These are phyloP conservation scores for Aspergillus olivimuriae DNA, from an alignment of 495 filamentous ascomycete species.

Conservation along the genomic window DNA sequence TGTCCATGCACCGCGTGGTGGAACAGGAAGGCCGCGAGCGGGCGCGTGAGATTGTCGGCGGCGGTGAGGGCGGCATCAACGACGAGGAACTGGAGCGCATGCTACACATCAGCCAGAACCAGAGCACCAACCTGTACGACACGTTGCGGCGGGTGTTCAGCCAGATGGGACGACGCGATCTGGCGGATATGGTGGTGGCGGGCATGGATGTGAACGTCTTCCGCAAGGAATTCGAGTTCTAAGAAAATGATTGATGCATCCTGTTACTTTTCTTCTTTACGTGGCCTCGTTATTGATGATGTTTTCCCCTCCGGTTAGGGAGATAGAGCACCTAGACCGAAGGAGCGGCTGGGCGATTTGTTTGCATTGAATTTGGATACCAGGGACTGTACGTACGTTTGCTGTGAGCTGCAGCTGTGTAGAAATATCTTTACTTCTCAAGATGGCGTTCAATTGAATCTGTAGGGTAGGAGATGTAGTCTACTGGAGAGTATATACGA, in stretches of 20 bases:
- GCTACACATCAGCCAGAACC: conserved; percentile 72
- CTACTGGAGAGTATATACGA: too few relatives aligned
- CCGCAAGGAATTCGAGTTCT: conserved; percentile 74
- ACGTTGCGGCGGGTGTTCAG: conserved; percentile 87
- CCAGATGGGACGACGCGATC: conserved; percentile 84
- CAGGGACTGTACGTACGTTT: too few relatives aligned
- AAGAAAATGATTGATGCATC: conserved; percentile 15
- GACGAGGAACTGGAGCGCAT: conserved; percentile 73
- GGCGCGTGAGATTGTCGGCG: conserved; percentile 73
- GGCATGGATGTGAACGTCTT: conserved; percentile 91
- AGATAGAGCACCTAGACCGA: too few relatives aligned
- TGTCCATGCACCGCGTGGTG: conserved; percentile 95
- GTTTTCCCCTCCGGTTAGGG: conserved; percentile 2
- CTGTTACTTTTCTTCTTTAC: not conserved
- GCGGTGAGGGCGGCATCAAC: conserved; percentile 45
- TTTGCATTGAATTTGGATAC: too few relatives aligned
- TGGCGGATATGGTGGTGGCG: conserved; percentile 77
- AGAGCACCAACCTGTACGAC: conserved; percentile 93
- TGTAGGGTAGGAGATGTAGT: too few relatives aligned
- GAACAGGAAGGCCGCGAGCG: conserved; percentile 79
- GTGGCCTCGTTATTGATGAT: not conserved
- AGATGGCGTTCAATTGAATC: too few relatives aligned
- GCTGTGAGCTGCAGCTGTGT: too few relatives aligned
- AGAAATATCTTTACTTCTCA: too few relatives aligned
- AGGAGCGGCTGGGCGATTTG: too few relatives aligned